Percentiles rank a stretch among this genome's conserved stretches.
phyloP scores from a whole-genome alignment of 2,329 filamentous ascomycete genomes.

The Sclerotinia sclerotiorum region DNA sequence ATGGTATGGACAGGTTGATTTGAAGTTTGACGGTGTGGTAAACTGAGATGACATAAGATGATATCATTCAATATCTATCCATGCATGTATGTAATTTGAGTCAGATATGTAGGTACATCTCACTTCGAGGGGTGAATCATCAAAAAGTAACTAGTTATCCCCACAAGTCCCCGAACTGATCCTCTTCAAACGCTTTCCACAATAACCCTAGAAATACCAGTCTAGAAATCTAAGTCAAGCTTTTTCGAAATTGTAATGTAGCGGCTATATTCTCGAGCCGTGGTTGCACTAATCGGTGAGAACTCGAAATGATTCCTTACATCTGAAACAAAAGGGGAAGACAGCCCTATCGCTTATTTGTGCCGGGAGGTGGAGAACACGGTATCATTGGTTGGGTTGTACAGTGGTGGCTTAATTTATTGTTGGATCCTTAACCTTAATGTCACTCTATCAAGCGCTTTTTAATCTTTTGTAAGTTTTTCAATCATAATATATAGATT shows the following conservation, averaged over 20 bases:
- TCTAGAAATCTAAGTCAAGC: background rate
- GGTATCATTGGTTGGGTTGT: background rate
- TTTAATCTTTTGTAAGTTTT: background rate
- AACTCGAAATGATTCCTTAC: background rate
- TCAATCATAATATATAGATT: background rate
- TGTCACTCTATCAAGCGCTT: too few relatives aligned
- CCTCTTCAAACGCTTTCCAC: background rate
- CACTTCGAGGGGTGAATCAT: background rate
- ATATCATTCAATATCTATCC: background rate
- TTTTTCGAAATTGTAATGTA: background rate
- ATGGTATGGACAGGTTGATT: too few relatives aligned
- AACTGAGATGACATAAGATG: background rate
- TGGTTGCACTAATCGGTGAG: background rate
- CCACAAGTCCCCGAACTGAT: background rate
- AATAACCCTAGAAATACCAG: background rate
- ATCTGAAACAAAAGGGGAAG: conserved; percentile 8
- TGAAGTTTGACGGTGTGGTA: background rate
- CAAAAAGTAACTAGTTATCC: background rate
- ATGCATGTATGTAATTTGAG: background rate
- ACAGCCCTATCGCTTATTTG: conserved; percentile 16
- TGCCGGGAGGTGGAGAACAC: background rate
- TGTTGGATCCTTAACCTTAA: background rate
- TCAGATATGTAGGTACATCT: conserved; percentile 4
- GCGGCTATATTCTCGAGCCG: background rate
- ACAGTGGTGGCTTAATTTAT: background rate